phyloP scores from a whole-genome alignment of 2,329 filamentous ascomycete species.

The Colletotrichum liaoningense region DNA sequence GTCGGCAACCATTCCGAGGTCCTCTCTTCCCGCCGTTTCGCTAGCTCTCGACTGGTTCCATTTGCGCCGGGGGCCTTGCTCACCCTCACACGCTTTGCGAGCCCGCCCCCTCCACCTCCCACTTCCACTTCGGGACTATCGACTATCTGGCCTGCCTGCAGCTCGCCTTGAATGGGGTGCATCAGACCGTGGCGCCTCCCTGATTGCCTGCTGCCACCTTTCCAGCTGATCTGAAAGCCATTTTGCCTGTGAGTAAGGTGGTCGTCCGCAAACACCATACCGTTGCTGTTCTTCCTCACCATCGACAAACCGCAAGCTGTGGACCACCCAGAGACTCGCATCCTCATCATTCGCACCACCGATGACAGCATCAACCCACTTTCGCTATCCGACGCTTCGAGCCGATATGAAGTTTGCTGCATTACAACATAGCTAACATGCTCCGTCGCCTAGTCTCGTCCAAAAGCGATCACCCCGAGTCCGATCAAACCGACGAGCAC shows the following conservation, averaged over 20 bases:
- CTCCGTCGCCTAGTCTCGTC: conserved; percentile 32
- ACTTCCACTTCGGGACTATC: conserved; percentile 15
- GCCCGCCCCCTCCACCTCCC: conserved; percentile 16
- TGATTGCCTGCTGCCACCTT: not conserved
- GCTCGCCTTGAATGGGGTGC: conserved; percentile 28
- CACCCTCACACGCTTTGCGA: not conserved
- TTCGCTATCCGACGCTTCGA: not conserved
- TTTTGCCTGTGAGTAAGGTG: conserved; percentile 25
- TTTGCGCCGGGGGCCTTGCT: conserved; percentile 33
- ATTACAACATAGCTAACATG: conserved; percentile 31
- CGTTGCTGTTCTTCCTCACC: not conserved
- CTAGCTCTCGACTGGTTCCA: conserved; percentile 6
- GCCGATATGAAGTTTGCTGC: conserved; percentile 22
- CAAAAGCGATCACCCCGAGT: conserved; percentile 8
- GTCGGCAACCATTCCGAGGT: not conserved
- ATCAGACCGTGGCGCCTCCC: not conserved
- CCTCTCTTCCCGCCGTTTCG: not conserved
- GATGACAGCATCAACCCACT: conserved; percentile 21
- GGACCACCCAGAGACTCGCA: conserved; percentile 5
- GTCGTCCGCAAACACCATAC: not conserved
- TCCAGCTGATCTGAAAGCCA: conserved; percentile 18
- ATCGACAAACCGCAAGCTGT: conserved; percentile 11
- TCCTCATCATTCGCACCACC: conserved; percentile 15
- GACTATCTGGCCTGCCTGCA: conserved; percentile 31
- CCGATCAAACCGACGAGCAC: conserved; percentile 52